These are phyloP conservation scores for Passiflora organensis DNA, from an alignment of 345 rosid genomes.

Conservation along the genomic window DNA sequence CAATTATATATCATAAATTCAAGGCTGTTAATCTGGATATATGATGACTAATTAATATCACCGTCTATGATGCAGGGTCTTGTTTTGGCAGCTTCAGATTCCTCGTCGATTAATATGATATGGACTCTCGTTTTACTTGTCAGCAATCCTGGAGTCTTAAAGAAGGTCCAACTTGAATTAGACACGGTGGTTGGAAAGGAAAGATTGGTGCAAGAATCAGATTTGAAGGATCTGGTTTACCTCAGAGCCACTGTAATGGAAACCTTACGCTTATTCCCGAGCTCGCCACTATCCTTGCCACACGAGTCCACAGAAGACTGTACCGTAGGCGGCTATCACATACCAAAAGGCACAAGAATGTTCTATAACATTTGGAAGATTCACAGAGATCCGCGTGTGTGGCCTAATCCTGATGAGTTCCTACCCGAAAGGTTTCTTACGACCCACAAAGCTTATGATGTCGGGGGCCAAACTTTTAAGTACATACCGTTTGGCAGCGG, in stretches of 20 bases:
- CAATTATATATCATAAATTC: too few relatives aligned
- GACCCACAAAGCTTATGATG: slow-evolving; percentile 1
- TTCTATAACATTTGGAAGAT: slow-evolving; percentile 6
- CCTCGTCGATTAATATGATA: slow-evolving; percentile 11
- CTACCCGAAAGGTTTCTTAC: slow-evolving; percentile 15
- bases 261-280: slow-evolving; percentile 17
- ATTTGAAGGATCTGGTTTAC: slow-evolving; percentile 15
- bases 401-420: slow-evolving; percentile 7
- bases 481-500: slow-evolving; percentile 13
- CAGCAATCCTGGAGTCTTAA: slow-evolving; percentile 6
- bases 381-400: slow-evolving; percentile 7
- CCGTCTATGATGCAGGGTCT: slow-evolving; percentile 2
- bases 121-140: slow-evolving; percentile 23
- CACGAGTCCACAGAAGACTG: slow-evolving; percentile 12
- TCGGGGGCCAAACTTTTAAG: slow-evolving; percentile 3
- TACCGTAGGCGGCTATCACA: slow-evolving; percentile 5
- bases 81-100: slow-evolving; percentile 17
- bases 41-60: not conserved
- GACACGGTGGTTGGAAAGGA: slow-evolving; percentile 18
- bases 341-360: slow-evolving; percentile 11
- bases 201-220: slow-evolving; percentile 19
- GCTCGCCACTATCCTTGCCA: not conserved
- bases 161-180: slow-evolving; percentile 21
- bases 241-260: slow-evolving; percentile 26
- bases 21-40: not conserved